phyloP scores from a whole-genome alignment of 2,329 filamentous ascomycete genomes.

The Plenodomus tracheiphilus region DNA sequence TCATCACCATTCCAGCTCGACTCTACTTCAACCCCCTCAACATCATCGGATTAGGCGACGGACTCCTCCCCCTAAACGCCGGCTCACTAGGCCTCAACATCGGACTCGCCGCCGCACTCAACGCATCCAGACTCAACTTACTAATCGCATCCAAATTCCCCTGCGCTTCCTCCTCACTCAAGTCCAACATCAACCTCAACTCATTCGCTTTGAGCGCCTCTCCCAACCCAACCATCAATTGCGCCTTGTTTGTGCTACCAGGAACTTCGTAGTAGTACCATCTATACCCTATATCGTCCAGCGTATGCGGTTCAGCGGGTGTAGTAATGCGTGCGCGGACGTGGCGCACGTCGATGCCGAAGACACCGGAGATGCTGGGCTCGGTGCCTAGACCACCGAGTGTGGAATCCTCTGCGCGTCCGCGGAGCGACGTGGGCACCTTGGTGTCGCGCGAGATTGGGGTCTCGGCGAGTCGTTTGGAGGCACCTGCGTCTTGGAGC shows the following conservation, averaged over 20 bases:
- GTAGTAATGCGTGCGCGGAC: slow-evolving; percentile 36
- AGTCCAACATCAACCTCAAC: slow-evolving; percentile 42
- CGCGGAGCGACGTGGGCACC: slow-evolving; percentile 35
- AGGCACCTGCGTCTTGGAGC: slow-evolving; percentile 41
- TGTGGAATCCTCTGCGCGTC: slow-evolving; percentile 22
- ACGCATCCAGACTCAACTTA: slow-evolving; percentile 41
- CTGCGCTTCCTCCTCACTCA: slow-evolving; percentile 42
- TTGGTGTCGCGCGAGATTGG: slow-evolving; percentile 39
- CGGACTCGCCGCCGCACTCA: slow-evolving; percentile 41
- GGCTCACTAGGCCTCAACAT: slow-evolving; percentile 42
- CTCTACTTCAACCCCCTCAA: slow-evolving; percentile 4
- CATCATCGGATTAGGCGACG: slow-evolving; percentile 36
- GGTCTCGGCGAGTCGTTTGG: slow-evolving; percentile 37
- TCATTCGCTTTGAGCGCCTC: slow-evolving; percentile 41
- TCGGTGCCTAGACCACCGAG: slow-evolving; percentile 37
- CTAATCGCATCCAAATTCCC: slow-evolving; percentile 42
- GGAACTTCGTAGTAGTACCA: slow-evolving; percentile 42
- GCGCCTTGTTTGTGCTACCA: slow-evolving; percentile 31
- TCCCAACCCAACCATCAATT: slow-evolving; percentile 42
- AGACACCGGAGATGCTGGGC: slow-evolving; percentile 39
- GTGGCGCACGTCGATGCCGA: slow-evolving; percentile 42
- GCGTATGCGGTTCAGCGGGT: slow-evolving; percentile 37
- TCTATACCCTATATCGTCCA: slow-evolving; percentile 36
- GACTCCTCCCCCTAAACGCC: slow-evolving; percentile 38
- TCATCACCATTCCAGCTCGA: background rate